phyloP scores from a whole-genome alignment of 2,329 filamentous ascomycete species.

The Ascochyta koolunga region DNA sequence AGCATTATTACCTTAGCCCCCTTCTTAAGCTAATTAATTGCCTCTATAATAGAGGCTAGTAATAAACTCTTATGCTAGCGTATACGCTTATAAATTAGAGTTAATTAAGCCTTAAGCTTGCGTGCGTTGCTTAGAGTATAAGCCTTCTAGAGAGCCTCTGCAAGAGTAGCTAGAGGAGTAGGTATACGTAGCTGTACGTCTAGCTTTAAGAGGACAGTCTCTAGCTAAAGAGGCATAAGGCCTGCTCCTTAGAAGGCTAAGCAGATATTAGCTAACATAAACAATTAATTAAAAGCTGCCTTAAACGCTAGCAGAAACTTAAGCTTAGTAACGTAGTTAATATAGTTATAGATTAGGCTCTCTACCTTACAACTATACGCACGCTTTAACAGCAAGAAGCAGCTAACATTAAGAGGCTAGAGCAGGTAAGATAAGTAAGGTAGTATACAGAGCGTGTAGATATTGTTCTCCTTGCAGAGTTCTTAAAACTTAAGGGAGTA shows the following conservation, averaged over 20 bases:
- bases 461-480: slow-evolving; percentile 45
- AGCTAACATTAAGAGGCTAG: slow-evolving; percentile 50
- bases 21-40: no score
- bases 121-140: slow-evolving; percentile 1
- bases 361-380: slow-evolving; percentile 39
- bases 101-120: no score
- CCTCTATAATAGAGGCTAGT: no score
- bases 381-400: slow-evolving; percentile 44
- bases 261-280: neutral
- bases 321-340: neutral
- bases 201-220: no score
- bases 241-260: neutral
- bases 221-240: no score
- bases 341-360: slow-evolving; percentile 21
- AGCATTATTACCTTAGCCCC: no score
- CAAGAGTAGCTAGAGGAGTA: neutral
- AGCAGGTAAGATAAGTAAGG: slow-evolving; percentile 43
- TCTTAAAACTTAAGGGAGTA: slow-evolving; percentile 43
- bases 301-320: no score
- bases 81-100: no score
- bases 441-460: slow-evolving; percentile 32
- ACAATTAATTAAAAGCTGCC: neutral
- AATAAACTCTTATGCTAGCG: no score
- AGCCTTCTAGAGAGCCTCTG: neutral
- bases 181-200: no score